Evolutionary conservation across 2,329 filamentous ascomycete genomes (phyloP).

Genomic region (Lanzia echinophila): DNA sequence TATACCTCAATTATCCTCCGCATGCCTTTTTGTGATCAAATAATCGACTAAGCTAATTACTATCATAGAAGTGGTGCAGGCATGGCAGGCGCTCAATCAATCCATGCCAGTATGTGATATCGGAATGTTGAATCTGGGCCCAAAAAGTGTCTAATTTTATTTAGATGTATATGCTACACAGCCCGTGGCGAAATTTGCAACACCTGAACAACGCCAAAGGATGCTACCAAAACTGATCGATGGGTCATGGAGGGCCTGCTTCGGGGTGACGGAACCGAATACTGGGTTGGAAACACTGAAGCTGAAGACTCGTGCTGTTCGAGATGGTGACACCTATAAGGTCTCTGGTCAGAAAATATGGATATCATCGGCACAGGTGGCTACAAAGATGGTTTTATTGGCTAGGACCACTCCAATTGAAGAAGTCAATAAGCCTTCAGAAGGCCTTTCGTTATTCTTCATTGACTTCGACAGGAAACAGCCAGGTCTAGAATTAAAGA

Average conservation of each 20-base stretch:
- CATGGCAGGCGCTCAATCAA: constrained; percentile 61
- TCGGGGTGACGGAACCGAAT: constrained; percentile 80
- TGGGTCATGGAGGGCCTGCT: constrained; percentile 67
- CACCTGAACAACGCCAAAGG: constrained; percentile 51
- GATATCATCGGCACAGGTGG: constrained; percentile 81
- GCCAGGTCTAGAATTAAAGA: constrained; percentile 49
- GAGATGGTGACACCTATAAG: constrained; percentile 54
- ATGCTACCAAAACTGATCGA: constrained; percentile 66
- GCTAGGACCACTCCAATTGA: constrained; percentile 67
- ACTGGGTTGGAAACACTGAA: constrained; percentile 72
- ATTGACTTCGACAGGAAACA: constrained; percentile 62
- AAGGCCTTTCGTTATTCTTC: constrained; percentile 74
- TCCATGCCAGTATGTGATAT: constrained; percentile 43
- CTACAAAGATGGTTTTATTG: constrained; percentile 75
- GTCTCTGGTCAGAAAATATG: constrained; percentile 80
- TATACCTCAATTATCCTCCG: neutral
- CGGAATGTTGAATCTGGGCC: neutral
- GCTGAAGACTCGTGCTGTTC: constrained; percentile 57
- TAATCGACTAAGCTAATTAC: constrained; percentile 47
- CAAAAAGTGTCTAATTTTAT: neutral
- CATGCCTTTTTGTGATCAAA: neutral
- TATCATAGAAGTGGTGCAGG: constrained; percentile 66
- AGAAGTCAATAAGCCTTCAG: constrained; percentile 60
- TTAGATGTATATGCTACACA: constrained; percentile 66
- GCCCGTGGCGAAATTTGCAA: constrained; percentile 66